Evolutionary conservation across 129 eudicot genomes (phyloP).

Genomic region (Saussurea involucrata): DNA sequence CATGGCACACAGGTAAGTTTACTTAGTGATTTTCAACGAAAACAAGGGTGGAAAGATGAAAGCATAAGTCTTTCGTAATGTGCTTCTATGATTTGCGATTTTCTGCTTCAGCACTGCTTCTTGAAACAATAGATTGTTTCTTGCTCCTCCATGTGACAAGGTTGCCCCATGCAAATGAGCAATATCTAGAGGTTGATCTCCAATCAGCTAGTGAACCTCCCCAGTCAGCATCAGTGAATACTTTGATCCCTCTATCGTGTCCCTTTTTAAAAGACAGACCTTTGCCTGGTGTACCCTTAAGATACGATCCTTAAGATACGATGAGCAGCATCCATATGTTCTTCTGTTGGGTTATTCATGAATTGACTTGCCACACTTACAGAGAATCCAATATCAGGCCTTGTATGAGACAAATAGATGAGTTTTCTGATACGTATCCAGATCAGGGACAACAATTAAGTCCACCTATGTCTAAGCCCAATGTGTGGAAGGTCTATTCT

Average conservation of each 20-base stretch:
- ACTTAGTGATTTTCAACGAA: no score
- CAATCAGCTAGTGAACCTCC: neutral
- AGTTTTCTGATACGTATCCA: no score
- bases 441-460: no score
- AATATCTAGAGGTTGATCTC: neutral
- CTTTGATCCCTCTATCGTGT: no score
- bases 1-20: no score
- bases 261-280: no score
- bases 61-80: no score
- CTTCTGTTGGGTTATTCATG: neutral
- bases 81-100: no score
- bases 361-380: neutral
- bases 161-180: neutral
- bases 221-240: neutral
- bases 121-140: neutral
- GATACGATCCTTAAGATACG: neutral
- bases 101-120: neutral
- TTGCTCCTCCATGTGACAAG: neutral
- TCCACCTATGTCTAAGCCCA: no score
- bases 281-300: neutral
- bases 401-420: neutral
- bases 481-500: no score
- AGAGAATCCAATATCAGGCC: neutral
- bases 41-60: no score
- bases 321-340: neutral